Evolutionary conservation across 164 flowering plant genomes (phyloP), one percentile per base, ranked within the genome.

Genomic region (Piper betle): DNA sequence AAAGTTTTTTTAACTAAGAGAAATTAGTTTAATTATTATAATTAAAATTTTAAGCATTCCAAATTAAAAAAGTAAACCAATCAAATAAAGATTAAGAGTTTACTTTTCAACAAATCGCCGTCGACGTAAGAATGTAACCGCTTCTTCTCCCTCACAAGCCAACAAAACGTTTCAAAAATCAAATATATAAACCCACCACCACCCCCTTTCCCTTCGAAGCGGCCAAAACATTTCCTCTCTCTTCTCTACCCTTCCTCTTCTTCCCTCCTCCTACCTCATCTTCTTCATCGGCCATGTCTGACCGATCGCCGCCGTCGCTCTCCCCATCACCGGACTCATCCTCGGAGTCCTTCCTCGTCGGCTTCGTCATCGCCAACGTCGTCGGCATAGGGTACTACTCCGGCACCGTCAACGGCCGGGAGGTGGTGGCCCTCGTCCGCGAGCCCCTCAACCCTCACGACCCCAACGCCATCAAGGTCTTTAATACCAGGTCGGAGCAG

Each of bases 341-440:
- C 13, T 60, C 75, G 4, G 88, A 82, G 3, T 63, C 78, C 5
- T 75, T 55, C 70, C 15, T 86, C 77, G 71, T 84, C 2, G 96
- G 96, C 13, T 87, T 83, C 62, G 69, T 92, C 16, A 65, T 78
- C 16, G 88, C 73, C 62, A 82, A 84, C 68, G 80, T 92, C 16
- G 96, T 89, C 54, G 98, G 93, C 5, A 46, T 81, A 2, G 77
- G 77, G 57, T 66, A 85, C 74, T 87, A 92, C 71, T 18, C 69
- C 2, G 95, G 86, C 56, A 71, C 63, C 9, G 76, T 92, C 66
- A 77, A 65, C 65, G 96, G 88, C 59, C 76, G 91, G 0, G 88
- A 92, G 66, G 68, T 89, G 84, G 96, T 92, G 55, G 91, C 88
- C 54, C 71, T 92, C 33, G 80, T 89, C 41, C 85, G 96, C 1